Conservation (phyloP, 148 eudicot genomes). For the Camellia lanceoleosa region DNA sequence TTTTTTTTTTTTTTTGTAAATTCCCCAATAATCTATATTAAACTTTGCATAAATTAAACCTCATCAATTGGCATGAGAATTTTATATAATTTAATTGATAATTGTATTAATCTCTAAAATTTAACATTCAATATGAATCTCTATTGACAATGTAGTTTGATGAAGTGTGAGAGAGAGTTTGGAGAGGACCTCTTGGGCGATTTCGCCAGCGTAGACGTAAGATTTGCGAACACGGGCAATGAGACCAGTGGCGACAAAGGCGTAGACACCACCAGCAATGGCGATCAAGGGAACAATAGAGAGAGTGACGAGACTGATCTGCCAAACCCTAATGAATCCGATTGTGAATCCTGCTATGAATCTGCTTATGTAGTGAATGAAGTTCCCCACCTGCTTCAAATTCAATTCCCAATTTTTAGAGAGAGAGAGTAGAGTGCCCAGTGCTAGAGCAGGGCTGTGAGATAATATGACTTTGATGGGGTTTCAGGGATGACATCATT, state of each 20-base stretch:
- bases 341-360: slow-evolving; percentile 78
- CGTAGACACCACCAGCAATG: slow-evolving; percentile 82
- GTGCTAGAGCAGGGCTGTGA: too few species aligned
- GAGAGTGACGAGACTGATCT: slow-evolving; percentile 87
- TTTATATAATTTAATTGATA: too few species aligned
- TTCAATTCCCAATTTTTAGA: background rate
- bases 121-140: too few species aligned
- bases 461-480: too few species aligned
- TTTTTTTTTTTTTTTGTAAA: too few species aligned
- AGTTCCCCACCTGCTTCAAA: slow-evolving; percentile 73
- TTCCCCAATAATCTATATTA: too few species aligned
- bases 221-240: slow-evolving; percentile 85
- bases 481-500: too few species aligned
- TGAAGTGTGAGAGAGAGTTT: background rate
- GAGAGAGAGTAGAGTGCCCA: too few species aligned
- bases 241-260: slow-evolving; percentile 86
- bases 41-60: too few species aligned
- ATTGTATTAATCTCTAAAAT: too few species aligned
- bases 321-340: slow-evolving; percentile 91
- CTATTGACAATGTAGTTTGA: background rate
- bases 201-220: slow-evolving; percentile 85
- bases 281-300: slow-evolving; percentile 92
- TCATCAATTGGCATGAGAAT: too few species aligned
- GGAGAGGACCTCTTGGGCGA: slow-evolving; percentile 77
- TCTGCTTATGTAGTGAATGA: slow-evolving; percentile 85